Evolutionary conservation across 116 monocot species (phyloP).

Genomic region (Dioscorea cayenensis): DNA sequence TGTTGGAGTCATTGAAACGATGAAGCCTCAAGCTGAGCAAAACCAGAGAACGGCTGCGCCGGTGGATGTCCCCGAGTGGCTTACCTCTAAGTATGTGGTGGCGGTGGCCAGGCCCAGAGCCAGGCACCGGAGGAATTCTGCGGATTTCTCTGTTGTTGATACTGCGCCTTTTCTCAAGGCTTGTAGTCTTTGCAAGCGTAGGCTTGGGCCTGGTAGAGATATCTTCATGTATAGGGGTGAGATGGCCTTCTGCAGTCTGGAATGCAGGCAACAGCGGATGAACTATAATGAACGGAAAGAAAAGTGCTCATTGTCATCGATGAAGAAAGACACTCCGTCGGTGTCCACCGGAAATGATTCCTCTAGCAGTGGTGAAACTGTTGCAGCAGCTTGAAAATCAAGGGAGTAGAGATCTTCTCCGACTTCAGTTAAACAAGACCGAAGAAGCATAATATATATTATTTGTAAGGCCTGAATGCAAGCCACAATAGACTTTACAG

Average conservation of each 20-base stretch:
- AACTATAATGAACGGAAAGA: slow-evolving; percentile 51
- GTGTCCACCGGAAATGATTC: background rate
- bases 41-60: background rate
- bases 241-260: slow-evolving; percentile 60
- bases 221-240: slow-evolving; percentile 76
- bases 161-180: slow-evolving; percentile 9
- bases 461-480: no score
- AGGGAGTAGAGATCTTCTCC: background rate
- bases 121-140: background rate
- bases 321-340: slow-evolving; percentile 17
- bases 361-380: slow-evolving; percentile 1
- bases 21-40: background rate
- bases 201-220: slow-evolving; percentile 52
- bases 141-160: background rate
- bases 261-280: slow-evolving; percentile 69
- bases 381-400: slow-evolving; percentile 8
- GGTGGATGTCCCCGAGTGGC: background rate
- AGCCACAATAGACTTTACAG: no score
- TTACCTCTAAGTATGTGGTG: background rate
- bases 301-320: slow-evolving; percentile 28
- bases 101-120: slow-evolving; percentile 3
- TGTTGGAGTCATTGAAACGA: background rate
- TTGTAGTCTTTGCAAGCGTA: slow-evolving; percentile 27
- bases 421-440: no score
- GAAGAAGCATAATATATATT: no score